A percentile compares a stretch with the other conserved stretches of the same genome.
Evolutionary conservation across 495 filamentous ascomycete genomes (phyloP).

Genomic region (Penicillium odoratum): DNA sequence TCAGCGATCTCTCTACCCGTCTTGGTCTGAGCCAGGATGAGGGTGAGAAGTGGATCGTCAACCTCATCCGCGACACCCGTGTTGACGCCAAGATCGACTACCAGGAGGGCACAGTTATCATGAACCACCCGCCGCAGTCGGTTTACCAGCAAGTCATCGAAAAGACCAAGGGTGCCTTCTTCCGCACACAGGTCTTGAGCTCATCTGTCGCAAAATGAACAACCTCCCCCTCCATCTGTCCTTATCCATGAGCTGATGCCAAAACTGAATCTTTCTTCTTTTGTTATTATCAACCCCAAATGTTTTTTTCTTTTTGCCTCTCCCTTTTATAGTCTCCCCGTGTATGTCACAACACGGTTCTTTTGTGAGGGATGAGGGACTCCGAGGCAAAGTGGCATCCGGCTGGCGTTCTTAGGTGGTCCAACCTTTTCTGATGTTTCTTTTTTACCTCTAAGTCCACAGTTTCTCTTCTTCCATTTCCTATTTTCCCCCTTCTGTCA

Average conservation of each 20-base stretch:
- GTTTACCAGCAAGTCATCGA: slow-evolving; percentile 99
- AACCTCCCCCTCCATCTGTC: slow-evolving; percentile 1
- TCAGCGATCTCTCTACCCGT: slow-evolving; percentile 80
- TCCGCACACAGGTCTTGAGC: slow-evolving; percentile 77
- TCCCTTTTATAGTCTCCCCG: slow-evolving; percentile 39
- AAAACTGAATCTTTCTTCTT: slow-evolving; percentile 35
- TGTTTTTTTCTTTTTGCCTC: slow-evolving; percentile 42
- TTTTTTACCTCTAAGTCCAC: slow-evolving; percentile 34
- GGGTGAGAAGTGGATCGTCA: slow-evolving; percentile 99
- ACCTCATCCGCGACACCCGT: slow-evolving; percentile 94
- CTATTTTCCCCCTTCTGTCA: slow-evolving; percentile 14
- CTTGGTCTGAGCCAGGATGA: slow-evolving; percentile 89
- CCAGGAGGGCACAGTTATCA: slow-evolving; percentile 95
- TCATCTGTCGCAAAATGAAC: slow-evolving; percentile 52
- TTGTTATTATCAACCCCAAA: slow-evolving; percentile 35
- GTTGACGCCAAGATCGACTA: slow-evolving; percentile 99
- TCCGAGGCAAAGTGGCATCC: slow-evolving; percentile 48
- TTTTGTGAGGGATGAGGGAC: slow-evolving; percentile 36
- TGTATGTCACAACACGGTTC: slow-evolving; percentile 40
- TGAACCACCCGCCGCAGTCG: slow-evolving; percentile 98
- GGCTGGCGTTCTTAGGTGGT: slow-evolving; percentile 54
- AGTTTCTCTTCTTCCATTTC: slow-evolving; percentile 25
- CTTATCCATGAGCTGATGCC: slow-evolving; percentile 28
- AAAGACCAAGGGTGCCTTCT: slow-evolving; percentile 91
- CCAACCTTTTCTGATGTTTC: slow-evolving; percentile 38